phyloP scores from a whole-genome alignment of 208 protist species.

The Sergeia podlipaevii region DNA sequence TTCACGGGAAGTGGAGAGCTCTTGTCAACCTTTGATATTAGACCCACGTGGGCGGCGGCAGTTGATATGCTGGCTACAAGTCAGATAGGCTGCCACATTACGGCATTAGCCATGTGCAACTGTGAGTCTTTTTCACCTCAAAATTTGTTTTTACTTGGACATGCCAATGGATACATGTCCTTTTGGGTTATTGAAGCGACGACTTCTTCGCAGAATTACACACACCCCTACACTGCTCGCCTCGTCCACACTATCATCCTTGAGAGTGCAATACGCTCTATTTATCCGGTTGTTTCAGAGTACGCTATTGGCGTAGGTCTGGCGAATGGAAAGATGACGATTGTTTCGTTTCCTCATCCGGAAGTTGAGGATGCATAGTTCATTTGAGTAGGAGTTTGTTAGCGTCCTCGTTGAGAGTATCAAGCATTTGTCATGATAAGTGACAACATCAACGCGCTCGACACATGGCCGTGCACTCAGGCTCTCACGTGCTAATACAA shows the following conservation, averaged over 20 bases:
- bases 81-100: background rate
- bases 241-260: background rate
- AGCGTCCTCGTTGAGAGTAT: no score
- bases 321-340: constrained; percentile 11
- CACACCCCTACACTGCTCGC: background rate
- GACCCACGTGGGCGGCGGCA: background rate
- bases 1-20: constrained; percentile 34
- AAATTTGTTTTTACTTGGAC: constrained; percentile 30
- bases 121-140: constrained; percentile 14
- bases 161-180: constrained; percentile 19
- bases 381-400: no score
- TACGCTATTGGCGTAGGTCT: constrained; percentile 16
- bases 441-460: no score
- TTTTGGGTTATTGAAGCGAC: constrained; percentile 13
- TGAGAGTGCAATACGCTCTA: background rate
- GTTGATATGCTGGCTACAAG: background rate
- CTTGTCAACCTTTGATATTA: constrained; percentile 20
- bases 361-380: no score
- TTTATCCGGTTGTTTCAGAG: background rate
- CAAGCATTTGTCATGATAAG: no score
- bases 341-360: background rate
- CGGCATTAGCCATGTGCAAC: constrained; percentile 18
- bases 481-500: no score
- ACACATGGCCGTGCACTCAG: no score
- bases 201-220: background rate